Base-by-base conservation (phyloP, 2,329 filamentous ascomycete genomes). In the Ophiocordyceps camponoti-floridani region DNA sequence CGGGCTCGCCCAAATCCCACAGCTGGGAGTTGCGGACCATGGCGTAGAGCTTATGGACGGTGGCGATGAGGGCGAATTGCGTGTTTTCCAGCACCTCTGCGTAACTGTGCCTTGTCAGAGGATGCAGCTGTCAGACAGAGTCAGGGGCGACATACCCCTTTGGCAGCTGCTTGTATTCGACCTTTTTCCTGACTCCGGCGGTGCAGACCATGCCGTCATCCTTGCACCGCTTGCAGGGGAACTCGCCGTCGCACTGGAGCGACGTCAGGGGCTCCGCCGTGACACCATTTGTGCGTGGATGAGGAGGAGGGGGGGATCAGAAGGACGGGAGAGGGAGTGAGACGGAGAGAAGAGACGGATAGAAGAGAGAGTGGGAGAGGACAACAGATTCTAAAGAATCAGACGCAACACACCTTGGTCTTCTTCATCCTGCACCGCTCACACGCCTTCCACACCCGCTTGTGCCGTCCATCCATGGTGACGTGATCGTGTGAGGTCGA, bases 401-500 rank as follows among this genome's bases (percentile, higher is more conserved):
- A 6, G 11, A 13, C 4, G 14, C n/a, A 8, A n/a, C 48, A 43
- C 60, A 76, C 75, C 74, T 79, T 79, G 45, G 76, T 80, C 65
- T 80, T 80, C 67, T 79, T 80, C 73, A 79, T 79, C 50, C 75
- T 65, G 64, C 75, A 80, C 51, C 76, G 64, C 60, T 79, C 75
- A 50, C 76, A 80, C 16, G 76, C 76, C 56, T 79, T 79, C 75
- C 75, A 79, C 45, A 79, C 75, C 51, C 76, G 65, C 63, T 79
- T 79, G 54, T 79, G 73, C 49, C 75, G 66, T 42, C 68, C 69
- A 50, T 78, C 74, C 50, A 69, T 62, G 38, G 60, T 60, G 46
- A 53, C 49, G 47, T 62, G 58, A 44, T 65, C 60, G 44, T 65
- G 62, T 47, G 40, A 37, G n/a, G 16, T 37, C 13, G 61, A 55